Evolutionary conservation across 2,329 filamentous ascomycete genomes (phyloP).

Genomic region (Tetracladium maxilliforme): DNA sequence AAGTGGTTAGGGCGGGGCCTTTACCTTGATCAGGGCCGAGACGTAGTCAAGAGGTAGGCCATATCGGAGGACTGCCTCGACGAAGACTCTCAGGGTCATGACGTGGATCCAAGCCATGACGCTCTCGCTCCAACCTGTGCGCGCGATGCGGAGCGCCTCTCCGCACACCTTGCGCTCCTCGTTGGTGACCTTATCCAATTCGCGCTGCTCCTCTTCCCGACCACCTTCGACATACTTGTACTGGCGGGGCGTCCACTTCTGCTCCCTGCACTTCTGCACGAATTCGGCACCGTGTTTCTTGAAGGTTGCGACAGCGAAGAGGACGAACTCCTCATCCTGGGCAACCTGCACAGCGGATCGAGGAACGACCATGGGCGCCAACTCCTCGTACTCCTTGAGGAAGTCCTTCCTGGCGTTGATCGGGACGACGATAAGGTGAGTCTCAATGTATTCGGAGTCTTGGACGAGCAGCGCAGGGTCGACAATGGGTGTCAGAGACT

Average conservation of each 20-base stretch:
- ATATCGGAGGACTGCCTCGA: conserved; percentile 95
- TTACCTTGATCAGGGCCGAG: conserved; percentile 70
- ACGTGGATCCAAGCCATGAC: conserved; percentile 96
- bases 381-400: conserved; percentile 73
- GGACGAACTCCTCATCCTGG: conserved; percentile 75
- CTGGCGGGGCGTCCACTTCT: conserved; percentile 88
- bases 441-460: conserved; percentile 93
- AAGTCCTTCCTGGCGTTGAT: conserved; percentile 74
- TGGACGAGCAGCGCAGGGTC: conserved; percentile 67
- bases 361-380: conserved; percentile 85
- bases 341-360: conserved; percentile 70
- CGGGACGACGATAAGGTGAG: conserved; percentile 83
- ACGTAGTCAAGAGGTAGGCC: conserved; percentile 85
- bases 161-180: conserved; percentile 90
- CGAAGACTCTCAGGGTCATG: conserved; percentile 80
- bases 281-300: conserved; percentile 85
- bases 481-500: conserved; percentile 82
- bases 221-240: conserved; percentile 89
- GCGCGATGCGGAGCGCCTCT: conserved; percentile 71
- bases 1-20: conserved; percentile 10
- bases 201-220: conserved; percentile 74
- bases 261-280: conserved; percentile 78
- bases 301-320: conserved; percentile 84
- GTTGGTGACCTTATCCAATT: conserved; percentile 66
- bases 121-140: conserved; percentile 90